A percentile compares a stretch with the other conserved stretches of the same genome.
Evolutionary conservation across 2,329 filamentous ascomycete genomes (phyloP).

Genomic region (Talaromyces sp.): DNA sequence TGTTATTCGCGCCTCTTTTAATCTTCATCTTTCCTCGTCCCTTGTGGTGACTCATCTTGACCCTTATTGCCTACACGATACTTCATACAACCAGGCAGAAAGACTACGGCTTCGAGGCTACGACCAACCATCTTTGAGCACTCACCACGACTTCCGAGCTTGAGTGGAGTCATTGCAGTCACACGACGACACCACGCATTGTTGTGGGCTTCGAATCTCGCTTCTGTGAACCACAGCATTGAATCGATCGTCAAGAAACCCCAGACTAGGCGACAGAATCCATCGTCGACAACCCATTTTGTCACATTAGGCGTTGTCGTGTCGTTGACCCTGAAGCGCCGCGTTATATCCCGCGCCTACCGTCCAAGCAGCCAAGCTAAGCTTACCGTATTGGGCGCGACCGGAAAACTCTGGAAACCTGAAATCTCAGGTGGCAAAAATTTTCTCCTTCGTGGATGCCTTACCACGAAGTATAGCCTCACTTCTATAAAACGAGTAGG

Average conservation of each 20-base stretch:
- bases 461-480: slow-evolving; percentile 9
- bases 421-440: slow-evolving; percentile 16
- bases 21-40: not conserved
- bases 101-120: not conserved
- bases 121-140: slow-evolving; percentile 6
- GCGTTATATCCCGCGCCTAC: slow-evolving; percentile 7
- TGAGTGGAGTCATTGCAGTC: slow-evolving; percentile 12
- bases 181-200: slow-evolving; percentile 9
- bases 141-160: slow-evolving; percentile 1
- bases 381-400: not conserved
- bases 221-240: not conserved
- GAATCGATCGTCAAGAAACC: not conserved
- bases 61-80: slow-evolving; percentile 4
- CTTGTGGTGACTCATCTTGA: slow-evolving; percentile 11
- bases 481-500: slow-evolving; percentile 9
- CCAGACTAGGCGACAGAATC: not conserved
- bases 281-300: not conserved
- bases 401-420: slow-evolving; percentile 10
- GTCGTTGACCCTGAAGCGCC: slow-evolving; percentile 7
- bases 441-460: slow-evolving; percentile 15
- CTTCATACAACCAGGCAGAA: slow-evolving; percentile 1
- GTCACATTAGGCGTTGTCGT: not conserved
- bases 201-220: slow-evolving; percentile 7
- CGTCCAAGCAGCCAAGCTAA: not conserved
- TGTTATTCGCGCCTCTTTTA: not conserved